Conservation (phyloP, 192 early-diverging fungal genomes). For the Bifiguratus adelaidae region DNA sequence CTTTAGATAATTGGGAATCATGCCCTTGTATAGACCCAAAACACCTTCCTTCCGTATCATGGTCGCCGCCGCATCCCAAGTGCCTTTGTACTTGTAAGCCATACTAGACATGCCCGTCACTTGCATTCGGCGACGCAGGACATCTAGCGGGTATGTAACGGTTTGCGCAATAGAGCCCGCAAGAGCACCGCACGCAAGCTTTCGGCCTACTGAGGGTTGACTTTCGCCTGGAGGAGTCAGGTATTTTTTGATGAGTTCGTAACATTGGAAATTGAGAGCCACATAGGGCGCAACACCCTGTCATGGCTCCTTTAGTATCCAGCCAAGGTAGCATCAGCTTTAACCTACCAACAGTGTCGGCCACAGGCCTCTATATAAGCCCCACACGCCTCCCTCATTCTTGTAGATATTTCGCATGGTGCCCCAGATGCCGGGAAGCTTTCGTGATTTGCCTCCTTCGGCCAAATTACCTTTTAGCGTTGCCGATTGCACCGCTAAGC, state of each 20-base stretch:
- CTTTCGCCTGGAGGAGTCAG: slow-evolving; percentile 49
- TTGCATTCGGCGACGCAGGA: slow-evolving; percentile 70
- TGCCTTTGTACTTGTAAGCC: slow-evolving; percentile 59
- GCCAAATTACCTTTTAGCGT: slow-evolving; percentile 13
- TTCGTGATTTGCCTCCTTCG: slow-evolving; percentile 16
- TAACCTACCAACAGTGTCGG: slow-evolving; percentile 49
- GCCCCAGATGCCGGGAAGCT: slow-evolving; percentile 57
- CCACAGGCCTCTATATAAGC: slow-evolving; percentile 61
- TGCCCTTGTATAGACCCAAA: slow-evolving; percentile 60
- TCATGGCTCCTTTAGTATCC: background rate
- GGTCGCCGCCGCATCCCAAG: slow-evolving; percentile 50
- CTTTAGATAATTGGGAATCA: slow-evolving; percentile 77
- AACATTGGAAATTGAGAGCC: slow-evolving; percentile 73
- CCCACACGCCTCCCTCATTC: slow-evolving; percentile 62
- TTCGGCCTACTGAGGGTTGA: slow-evolving; percentile 46
- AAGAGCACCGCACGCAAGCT: slow-evolving; percentile 62
- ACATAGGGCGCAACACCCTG: slow-evolving; percentile 75
- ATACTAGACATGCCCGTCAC: slow-evolving; percentile 61
- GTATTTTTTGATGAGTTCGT: slow-evolving; percentile 62
- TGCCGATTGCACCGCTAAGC: slow-evolving; percentile 65
- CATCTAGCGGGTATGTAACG: slow-evolving; percentile 72
- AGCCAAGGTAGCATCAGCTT: background rate
- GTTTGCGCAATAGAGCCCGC: slow-evolving; percentile 76
- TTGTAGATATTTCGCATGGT: slow-evolving; percentile 54
- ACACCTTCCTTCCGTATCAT: slow-evolving; percentile 57